Evolutionary conservation across 2,329 filamentous ascomycete species (phyloP).

Genomic region (Colletotrichum endophyticum): DNA sequence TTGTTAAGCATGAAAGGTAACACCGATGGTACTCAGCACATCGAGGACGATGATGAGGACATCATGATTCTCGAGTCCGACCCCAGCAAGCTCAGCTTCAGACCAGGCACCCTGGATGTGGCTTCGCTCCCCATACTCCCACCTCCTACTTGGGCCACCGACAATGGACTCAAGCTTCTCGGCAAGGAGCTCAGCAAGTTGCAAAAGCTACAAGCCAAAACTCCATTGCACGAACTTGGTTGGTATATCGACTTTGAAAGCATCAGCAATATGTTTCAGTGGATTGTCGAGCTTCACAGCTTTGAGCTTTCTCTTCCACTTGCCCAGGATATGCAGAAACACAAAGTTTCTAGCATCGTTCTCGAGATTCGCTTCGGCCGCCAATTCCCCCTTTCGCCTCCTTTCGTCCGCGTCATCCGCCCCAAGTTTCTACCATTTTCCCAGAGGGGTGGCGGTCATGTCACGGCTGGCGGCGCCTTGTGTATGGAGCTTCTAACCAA

Average conservation of each 20-base stretch:
- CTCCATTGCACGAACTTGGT: constrained; percentile 70
- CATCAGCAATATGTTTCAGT: constrained; percentile 81
- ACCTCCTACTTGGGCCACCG: constrained; percentile 68
- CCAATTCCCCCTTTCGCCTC: constrained; percentile 78
- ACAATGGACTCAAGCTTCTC: constrained; percentile 64
- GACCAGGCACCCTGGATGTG: constrained; percentile 69
- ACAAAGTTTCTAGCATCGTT: constrained; percentile 70
- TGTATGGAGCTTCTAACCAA: constrained; percentile 85
- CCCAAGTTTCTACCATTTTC: constrained; percentile 78
- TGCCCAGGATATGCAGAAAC: constrained; percentile 73
- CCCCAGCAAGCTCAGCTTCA: constrained; percentile 52
- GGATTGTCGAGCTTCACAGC: constrained; percentile 89
- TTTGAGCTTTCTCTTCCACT: constrained; percentile 75
- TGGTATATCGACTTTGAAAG: constrained; percentile 79
- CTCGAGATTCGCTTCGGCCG: constrained; percentile 82
- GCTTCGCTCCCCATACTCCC: constrained; percentile 67
- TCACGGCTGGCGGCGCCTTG: constrained; percentile 84
- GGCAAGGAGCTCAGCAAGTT: constrained; percentile 69
- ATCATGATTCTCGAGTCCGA: not conserved
- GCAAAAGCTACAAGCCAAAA: constrained; percentile 66
- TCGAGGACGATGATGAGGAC: not conserved
- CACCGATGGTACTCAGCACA: not conserved
- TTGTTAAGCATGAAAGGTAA: constrained; percentile 21
- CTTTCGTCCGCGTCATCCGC: constrained; percentile 82
- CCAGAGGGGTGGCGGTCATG: constrained; percentile 81